Base-by-base conservation (phyloP, 176 grass and related monocot species). In the Secale cereale region DNA sequence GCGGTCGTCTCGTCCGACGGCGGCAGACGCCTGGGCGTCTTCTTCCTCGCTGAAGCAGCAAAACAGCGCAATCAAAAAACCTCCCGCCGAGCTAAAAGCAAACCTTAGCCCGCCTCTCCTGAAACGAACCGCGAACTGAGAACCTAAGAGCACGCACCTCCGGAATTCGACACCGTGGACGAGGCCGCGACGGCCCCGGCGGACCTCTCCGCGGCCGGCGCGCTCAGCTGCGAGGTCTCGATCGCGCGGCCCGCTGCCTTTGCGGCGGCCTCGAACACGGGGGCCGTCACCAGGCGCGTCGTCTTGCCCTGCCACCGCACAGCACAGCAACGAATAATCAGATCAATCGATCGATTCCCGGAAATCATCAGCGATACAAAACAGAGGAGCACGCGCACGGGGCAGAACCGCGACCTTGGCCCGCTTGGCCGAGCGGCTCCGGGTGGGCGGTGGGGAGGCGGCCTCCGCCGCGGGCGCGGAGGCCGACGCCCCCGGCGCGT, bases 401-500 rank as follows among this genome's bases (percentile, higher is more conserved):
- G 40, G 45, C 35, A n/a, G 25, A 70, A 70, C 37, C 56, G 46
- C 19, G 22, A 90, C 89, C 91, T 94, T 94, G 16, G 90, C 65
- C 56, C 94, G 89, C 78, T 97, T 94, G 5, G 82, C 76, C 31
- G 81, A 81, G 13, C 94, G 89, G 62, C 57, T 54, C 4, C 86
- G 39, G 0, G 88, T 3, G 28, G 74, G 50, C 0, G 88, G 22
- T 15, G 74, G 36, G 33, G 87, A 36, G 2, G 25, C 15, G 17
- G 12, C 8, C 41, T 48, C 2, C 37, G 4, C 65, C 22, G 86
- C 4, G 6, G 82, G 29, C 8, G 83, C 45, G 0, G 78, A 35
- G 2, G 66, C 13, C 0, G 74, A 25, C 77, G 52, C 5, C 25
- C 43, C 27, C 3, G 41, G 14, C 45, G 35, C 35, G 41, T 43